phyloP scores from a whole-genome alignment of 1,284 basidiomycete genomes.

The Puccinia brachypodii region DNA sequence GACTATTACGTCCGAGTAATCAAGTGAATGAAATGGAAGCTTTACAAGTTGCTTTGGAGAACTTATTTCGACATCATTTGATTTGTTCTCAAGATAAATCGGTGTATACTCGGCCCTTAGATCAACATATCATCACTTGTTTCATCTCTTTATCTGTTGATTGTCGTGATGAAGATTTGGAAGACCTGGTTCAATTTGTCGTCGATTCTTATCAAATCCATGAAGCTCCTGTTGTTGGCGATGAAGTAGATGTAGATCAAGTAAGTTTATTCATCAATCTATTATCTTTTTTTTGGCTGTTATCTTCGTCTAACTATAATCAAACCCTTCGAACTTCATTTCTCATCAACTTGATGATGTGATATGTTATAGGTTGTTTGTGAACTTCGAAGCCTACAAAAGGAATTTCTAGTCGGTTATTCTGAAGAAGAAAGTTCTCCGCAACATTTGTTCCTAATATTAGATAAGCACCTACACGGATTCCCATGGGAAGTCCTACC shows the following conservation, averaged over 20 bases:
- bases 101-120: slow-evolving; percentile 62
- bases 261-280: slow-evolving; percentile 58
- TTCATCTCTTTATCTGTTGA: slow-evolving; percentile 78
- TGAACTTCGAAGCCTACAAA: slow-evolving; percentile 64
- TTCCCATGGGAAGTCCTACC: slow-evolving; percentile 98
- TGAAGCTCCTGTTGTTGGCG: slow-evolving; percentile 80
- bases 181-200: slow-evolving; percentile 91
- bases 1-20: slow-evolving; percentile 38
- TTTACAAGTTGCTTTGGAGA: slow-evolving; percentile 24
- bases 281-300: background rate
- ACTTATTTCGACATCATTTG: slow-evolving; percentile 53
- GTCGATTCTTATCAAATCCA: slow-evolving; percentile 91
- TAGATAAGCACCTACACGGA: slow-evolving; percentile 85
- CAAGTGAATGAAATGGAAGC: slow-evolving; percentile 20
- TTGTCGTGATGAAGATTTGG: slow-evolving; percentile 86
- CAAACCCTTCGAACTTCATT: background rate
- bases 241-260: slow-evolving; percentile 89
- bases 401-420: slow-evolving; percentile 54
- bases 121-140: slow-evolving; percentile 75
- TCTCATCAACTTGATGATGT: background rate
- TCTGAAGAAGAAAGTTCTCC: slow-evolving; percentile 42
- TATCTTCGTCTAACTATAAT: no score
- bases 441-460: slow-evolving; percentile 76
- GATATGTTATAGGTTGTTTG: slow-evolving; percentile 61
- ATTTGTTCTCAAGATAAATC: slow-evolving; percentile 67